Base-by-base conservation (phyloP, 1,284 basidiomycete species). In the Pseudozyma sp. region DNA sequence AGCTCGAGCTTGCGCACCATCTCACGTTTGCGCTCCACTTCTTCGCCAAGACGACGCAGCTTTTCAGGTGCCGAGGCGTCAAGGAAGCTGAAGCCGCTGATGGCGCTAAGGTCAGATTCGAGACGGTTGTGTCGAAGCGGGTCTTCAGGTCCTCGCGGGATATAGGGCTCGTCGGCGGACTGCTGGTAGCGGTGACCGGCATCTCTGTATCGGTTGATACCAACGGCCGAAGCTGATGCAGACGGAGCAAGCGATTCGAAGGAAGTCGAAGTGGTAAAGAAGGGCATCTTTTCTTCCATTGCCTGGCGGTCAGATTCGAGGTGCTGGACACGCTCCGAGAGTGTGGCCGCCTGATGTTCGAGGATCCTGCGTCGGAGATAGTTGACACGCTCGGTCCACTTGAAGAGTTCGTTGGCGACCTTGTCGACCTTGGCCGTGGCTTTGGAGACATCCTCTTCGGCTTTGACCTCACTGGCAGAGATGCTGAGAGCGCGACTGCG, bases 261-360 rank as follows among this genome's bases (percentile, higher is more conserved):
- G 7, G 68, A 76, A n/a, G 73, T 38, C 1, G 73, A 76, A 18
- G 68, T 16, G 25, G 68, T 58, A 43, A 76, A 58, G 55, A 62
- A 63, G 5, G 73, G 68, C 13, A 68, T 47, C 54, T 66, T 67
- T 21, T 69, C 66, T 31, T 75, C 67, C 47, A 65, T 59, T 38
- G 66, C 47, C 25, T 68, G 62, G 6, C 60, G 73, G 45, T 76
- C 63, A 19, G 59, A 60, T 45, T 80, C 78, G 49, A 80, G 69
- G n/a, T 44, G 50, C 1, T 65, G 56, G 10, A 81, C 65, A 5
- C 79, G 76, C 13, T 67, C 59, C 13, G 73, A 70, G 7, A 81
- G 73, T 13, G 76, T 69, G 42, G 67, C 73, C 8, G 78, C 75
- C 50, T 80, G 76, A 40, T 81, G 79, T 52, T 81, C 77, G 31